Evolutionary conservation across 352 stramenopile species (phyloP).

Genomic region (Globisporangium middletonii): DNA sequence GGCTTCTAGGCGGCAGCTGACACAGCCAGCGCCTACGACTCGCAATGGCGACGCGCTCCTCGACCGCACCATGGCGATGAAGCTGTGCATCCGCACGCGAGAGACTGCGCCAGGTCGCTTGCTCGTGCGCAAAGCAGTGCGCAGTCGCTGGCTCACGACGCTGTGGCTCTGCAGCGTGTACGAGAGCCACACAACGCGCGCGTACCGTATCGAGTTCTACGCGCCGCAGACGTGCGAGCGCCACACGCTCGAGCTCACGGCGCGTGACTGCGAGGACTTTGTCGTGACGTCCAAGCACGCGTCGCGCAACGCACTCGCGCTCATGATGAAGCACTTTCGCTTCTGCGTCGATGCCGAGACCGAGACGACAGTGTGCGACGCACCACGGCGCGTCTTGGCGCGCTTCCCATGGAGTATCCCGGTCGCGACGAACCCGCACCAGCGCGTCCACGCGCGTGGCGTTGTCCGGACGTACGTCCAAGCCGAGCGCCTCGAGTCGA

Average conservation of each 20-base stretch:
- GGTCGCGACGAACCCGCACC: slow-evolving; percentile 27
- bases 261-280: slow-evolving; percentile 26
- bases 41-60: background rate
- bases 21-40: background rate
- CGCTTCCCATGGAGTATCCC: slow-evolving; percentile 42
- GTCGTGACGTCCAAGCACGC: slow-evolving; percentile 9
- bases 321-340: slow-evolving; percentile 20
- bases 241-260: slow-evolving; percentile 12
- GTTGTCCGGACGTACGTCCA: slow-evolving; percentile 50
- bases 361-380: slow-evolving; percentile 1
- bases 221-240: slow-evolving; percentile 27
- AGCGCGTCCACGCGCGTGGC: slow-evolving; percentile 27
- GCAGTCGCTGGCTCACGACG: slow-evolving; percentile 17
- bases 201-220: slow-evolving; percentile 31
- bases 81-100: slow-evolving; percentile 20
- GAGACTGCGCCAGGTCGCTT: slow-evolving; percentile 21
- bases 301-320: slow-evolving; percentile 1
- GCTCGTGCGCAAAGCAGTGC: slow-evolving; percentile 28
- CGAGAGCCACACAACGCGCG: slow-evolving; percentile 14
- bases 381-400: slow-evolving; percentile 20
- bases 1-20: too few species aligned
- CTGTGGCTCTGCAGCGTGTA: slow-evolving; percentile 32
- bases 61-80: slow-evolving; percentile 9
- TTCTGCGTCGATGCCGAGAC: slow-evolving; percentile 19
- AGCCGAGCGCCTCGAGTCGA: slow-evolving; percentile 30